Conservation (phyloP, 2,329 filamentous ascomycete species). For the Aspergillus bombycis region DNA sequence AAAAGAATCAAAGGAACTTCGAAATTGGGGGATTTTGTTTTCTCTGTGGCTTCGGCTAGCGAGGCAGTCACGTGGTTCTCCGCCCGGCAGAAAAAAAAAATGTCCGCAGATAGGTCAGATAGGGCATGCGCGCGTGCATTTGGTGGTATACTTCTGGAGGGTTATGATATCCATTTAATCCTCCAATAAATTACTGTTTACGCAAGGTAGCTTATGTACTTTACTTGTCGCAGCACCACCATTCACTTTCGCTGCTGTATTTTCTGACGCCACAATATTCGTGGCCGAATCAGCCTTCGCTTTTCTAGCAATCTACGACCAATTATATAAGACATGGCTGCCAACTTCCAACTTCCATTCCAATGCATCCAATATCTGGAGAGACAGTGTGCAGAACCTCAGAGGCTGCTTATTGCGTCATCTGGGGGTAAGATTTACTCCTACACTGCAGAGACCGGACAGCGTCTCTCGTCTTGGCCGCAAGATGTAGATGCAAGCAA, state of each 20-base stretch:
- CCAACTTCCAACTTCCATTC: slow-evolving; percentile 57
- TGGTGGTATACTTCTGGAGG: neutral
- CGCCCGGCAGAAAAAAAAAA: slow-evolving; percentile 6
- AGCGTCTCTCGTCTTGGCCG: slow-evolving; percentile 65
- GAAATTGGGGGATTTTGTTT: slow-evolving; percentile 30
- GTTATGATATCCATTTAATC: neutral
- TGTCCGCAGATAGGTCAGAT: neutral
- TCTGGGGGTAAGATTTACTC: slow-evolving; percentile 72
- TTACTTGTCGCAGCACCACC: neutral
- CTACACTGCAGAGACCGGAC: slow-evolving; percentile 62
- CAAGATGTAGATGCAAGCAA: slow-evolving; percentile 32
- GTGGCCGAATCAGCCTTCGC: neutral
- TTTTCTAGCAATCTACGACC: neutral
- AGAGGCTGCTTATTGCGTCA: slow-evolving; percentile 68
- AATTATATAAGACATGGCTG: slow-evolving; percentile 31
- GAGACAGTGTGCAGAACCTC: slow-evolving; percentile 24
- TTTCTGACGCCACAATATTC: neutral
- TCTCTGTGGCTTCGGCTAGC: slow-evolving; percentile 46
- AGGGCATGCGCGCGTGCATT: neutral
- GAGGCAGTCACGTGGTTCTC: slow-evolving; percentile 35
- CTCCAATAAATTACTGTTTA: neutral
- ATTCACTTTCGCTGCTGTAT: slow-evolving; percentile 10
- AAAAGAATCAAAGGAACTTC: slow-evolving; percentile 17
- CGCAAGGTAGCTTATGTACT: neutral
- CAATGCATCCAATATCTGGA: slow-evolving; percentile 59